Conservation (phyloP, 352 stramenopile genomes). For the Phytophthora brassicae region DNA sequence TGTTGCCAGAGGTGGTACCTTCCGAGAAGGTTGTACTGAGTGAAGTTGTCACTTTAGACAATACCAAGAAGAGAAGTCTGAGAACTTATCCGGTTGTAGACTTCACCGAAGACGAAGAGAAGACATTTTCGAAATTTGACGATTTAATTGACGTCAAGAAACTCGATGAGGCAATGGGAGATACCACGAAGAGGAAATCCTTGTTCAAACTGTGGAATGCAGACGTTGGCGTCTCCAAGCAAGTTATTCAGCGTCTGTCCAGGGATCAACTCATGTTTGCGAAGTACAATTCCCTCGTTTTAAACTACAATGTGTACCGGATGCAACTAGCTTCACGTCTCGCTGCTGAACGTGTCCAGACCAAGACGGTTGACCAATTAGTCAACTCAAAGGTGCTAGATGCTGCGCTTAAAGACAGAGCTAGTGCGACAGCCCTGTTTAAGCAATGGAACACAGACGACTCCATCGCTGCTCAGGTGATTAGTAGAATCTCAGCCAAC, state of each 20-base stretch:
- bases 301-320: not conserved
- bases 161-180: not conserved
- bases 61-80: not conserved
- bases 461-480: not conserved
- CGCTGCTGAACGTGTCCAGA: not conserved
- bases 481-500: not conserved
- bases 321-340: not conserved
- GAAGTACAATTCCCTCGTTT: not conserved
- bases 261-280: not conserved
- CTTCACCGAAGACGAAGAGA: not conserved
- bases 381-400: not conserved
- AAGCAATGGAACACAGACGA: not conserved
- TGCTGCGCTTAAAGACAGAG: not conserved
- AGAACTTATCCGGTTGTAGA: not conserved
- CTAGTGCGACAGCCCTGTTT: not conserved
- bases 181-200: not conserved
- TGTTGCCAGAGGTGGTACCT: not conserved
- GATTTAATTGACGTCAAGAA: not conserved
- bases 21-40: not conserved
- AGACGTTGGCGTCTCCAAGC: not conserved
- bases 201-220: not conserved
- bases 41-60: not conserved
- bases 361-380: not conserved
- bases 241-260: not conserved
- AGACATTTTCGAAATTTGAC: not conserved